Conservation (phyloP, 1,139 yeast genomes). For the Kurtzmaniella natalensis region DNA sequence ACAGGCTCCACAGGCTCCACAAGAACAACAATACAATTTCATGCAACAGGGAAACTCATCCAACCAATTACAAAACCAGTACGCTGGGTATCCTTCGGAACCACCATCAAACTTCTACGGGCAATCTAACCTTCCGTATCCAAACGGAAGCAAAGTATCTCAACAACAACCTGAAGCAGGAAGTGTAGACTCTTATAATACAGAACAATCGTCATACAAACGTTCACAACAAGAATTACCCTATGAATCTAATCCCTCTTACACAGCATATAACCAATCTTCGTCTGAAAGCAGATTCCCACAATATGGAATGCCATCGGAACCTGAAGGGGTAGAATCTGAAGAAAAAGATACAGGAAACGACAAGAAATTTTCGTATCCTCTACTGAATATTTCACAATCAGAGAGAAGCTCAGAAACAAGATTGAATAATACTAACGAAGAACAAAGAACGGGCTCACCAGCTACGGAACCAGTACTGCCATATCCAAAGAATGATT, state of each 20-base stretch:
- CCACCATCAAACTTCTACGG: not conserved
- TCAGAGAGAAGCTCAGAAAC: not conserved
- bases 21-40: not conserved
- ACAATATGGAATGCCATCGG: no score
- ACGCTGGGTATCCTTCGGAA: not conserved
- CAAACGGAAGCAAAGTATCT: no score
- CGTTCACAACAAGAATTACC: no score
- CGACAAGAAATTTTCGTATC: not conserved
- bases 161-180: no score
- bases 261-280: no score
- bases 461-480: not conserved
- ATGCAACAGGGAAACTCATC: not conserved
- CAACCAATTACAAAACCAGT: not conserved
- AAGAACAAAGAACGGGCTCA: not conserved
- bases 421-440: not conserved
- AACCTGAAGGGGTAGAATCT: no score
- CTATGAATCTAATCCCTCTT: no score
- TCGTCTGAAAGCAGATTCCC: no score
- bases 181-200: no score
- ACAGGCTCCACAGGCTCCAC: not conserved
- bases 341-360: no score
- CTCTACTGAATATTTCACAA: not conserved
- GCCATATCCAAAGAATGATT: slow-evolving; percentile 5
- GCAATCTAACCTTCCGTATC: no score
- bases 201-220: no score